Conservation (phyloP, 192 early-diverging fungal genomes). For the Coemansia sp. region DNA sequence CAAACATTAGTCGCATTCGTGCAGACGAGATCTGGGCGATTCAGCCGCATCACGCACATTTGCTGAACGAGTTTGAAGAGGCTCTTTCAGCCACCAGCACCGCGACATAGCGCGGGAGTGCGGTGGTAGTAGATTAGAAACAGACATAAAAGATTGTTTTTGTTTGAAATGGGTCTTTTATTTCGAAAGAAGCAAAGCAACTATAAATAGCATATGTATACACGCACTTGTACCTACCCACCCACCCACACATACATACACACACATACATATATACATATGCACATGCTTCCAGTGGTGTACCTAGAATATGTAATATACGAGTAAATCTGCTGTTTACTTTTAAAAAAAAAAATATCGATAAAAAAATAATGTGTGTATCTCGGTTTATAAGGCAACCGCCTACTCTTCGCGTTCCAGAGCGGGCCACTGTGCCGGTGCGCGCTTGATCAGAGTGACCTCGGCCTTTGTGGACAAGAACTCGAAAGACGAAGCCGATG, state of each 20-base stretch:
- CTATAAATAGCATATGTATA: no score
- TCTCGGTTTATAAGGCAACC: no score
- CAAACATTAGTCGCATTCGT: conserved; percentile 27
- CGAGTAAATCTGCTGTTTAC: no score
- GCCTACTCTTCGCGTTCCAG: conserved; percentile 26
- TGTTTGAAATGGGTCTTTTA: background rate
- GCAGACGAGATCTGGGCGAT: conserved; percentile 45
- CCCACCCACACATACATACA: no score
- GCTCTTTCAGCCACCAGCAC: conserved; percentile 8
- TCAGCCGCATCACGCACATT: conserved; percentile 44
- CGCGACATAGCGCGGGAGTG: no score
- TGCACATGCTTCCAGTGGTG: no score
- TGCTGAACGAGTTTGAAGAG: conserved; percentile 39
- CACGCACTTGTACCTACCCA: no score
- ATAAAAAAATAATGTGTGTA: no score
- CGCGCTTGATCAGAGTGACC: conserved; percentile 68
- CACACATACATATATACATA: no score
- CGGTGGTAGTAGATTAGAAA: conserved; percentile 12
- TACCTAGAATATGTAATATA: no score
- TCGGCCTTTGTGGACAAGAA: conserved; percentile 77
- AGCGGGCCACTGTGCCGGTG: conserved; percentile 24
- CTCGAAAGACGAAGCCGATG: conserved; percentile 59
- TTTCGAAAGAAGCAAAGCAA: conserved; percentile 5
- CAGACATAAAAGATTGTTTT: background rate
- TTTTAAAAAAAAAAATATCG: no score